Base-by-base conservation (phyloP, 2,329 filamentous ascomycete genomes). In the Colletotrichum sp. region DNA sequence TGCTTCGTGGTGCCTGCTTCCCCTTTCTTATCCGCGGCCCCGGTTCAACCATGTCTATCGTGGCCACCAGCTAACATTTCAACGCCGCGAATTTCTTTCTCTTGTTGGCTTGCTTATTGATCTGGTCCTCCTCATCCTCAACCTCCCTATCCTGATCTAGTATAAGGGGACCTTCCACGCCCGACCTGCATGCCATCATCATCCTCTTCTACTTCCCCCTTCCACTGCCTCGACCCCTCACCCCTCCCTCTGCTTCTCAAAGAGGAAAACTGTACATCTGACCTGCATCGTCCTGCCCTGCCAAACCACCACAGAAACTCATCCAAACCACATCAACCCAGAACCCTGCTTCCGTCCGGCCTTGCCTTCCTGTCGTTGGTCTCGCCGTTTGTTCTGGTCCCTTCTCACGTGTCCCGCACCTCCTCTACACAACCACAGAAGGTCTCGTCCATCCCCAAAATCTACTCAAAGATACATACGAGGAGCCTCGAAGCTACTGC, bases 401-500 rank as follows among this genome's bases (percentile, higher is more conserved):
- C 72, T 65, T 68, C 74, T 69, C 74, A 66, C 71, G 70, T 76
- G 71, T 74, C 26, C 64, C 32, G 57, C 30, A 73, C 64, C 71
- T 49, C 26, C 60, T 13, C 16, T 16, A 24, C 57, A 55, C 59
- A 49, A 49, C 26, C 60, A 26, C 34, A 49, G 16, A 63, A 73
- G 59, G 73, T 77, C 39, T 59, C 36, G 21, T 60, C 62, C 39
- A 59, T 28, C 44, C 67, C 26, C 49, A 21, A 21, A 21, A 44
- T 6, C 60, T 71, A 32, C 44, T 30, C 39, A 24, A 49, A 64
- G 34, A 73, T 72, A 73, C 64, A 65, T 59, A 32, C 63, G 44
- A 72, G 73, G 73, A 73, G 57, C 32, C 73, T 73, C 70, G 44
- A 49, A 65, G 36, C 73, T 76, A 76, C 73, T 68, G 64, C 73